Conservation (phyloP, 768 basidiomycete genomes). For the Kwoniella heveanensis region DNA sequence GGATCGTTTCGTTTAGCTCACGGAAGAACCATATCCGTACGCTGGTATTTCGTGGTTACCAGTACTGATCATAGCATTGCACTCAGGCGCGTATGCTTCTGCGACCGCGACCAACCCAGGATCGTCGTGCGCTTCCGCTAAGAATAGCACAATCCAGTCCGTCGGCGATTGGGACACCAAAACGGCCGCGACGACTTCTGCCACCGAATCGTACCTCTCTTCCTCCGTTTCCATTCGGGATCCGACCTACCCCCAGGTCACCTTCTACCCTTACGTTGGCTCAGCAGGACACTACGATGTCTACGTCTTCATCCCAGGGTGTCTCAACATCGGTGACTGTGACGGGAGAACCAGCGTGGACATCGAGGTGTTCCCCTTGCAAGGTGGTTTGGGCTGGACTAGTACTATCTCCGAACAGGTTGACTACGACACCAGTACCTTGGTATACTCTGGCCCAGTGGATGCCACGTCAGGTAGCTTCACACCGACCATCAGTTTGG, state of each 20-base stretch:
- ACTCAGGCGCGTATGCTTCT: constrained; percentile 70
- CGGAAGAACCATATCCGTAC: not conserved
- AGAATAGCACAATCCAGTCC: constrained; percentile 67
- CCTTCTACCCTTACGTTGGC: constrained; percentile 90
- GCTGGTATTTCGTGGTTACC: not conserved
- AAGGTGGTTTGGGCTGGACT: constrained; percentile 66
- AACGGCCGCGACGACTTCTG: constrained; percentile 69
- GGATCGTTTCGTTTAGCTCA: not conserved
- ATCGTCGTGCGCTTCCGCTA: constrained; percentile 75
- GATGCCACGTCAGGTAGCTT: constrained; percentile 69
- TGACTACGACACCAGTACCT: constrained; percentile 63
- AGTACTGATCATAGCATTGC: not conserved
- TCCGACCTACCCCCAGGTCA: constrained; percentile 72
- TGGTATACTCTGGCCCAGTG: constrained; percentile 81
- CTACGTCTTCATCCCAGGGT: constrained; percentile 84
- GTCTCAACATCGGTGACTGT: constrained; percentile 78
- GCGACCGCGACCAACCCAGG: constrained; percentile 66
- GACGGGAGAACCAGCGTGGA: constrained; percentile 74
- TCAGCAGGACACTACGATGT: constrained; percentile 83
- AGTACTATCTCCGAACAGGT: constrained; percentile 76
- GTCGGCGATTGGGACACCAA: constrained; percentile 73
- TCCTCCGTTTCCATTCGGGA: constrained; percentile 66
- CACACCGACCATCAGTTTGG: constrained; percentile 73
- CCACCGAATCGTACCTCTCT: constrained; percentile 72
- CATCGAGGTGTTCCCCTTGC: constrained; percentile 78